phyloP scores from a whole-genome alignment of 2,329 filamentous ascomycete genomes.

The Alternaria solani region DNA sequence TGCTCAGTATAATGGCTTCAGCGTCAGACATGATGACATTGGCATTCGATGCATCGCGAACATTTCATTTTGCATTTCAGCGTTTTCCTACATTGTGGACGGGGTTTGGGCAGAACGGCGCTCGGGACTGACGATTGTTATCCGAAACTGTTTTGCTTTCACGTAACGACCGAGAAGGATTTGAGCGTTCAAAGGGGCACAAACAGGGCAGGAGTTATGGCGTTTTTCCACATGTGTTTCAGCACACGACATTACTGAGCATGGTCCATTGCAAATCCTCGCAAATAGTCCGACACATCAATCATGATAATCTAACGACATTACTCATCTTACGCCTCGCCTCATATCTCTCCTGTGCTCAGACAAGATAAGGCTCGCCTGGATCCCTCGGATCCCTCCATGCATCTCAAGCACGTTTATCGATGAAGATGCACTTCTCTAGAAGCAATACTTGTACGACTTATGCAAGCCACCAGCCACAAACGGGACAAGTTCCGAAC shows the following conservation, averaged over 20 bases:
- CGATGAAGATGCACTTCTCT: constrained; percentile 11
- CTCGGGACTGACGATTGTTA: neutral
- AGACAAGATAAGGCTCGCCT: neutral
- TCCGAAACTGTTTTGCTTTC: constrained; percentile 2
- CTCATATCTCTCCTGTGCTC: neutral
- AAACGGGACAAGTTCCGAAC: constrained; percentile 14
- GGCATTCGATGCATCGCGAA: neutral
- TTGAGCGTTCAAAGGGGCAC: constrained; percentile 12
- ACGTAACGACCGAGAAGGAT: constrained; percentile 9
- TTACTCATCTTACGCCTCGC: neutral
- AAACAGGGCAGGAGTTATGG: constrained; percentile 15
- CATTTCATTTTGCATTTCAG: neutral
- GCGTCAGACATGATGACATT: neutral
- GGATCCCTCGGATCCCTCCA: neutral
- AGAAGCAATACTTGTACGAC: constrained; percentile 10
- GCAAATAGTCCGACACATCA: constrained; percentile 1
- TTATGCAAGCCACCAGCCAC: constrained; percentile 16
- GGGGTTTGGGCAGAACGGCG: neutral
- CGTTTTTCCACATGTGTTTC: constrained; percentile 5
- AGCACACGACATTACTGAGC: constrained; percentile 7
- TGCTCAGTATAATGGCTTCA: constrained; percentile 14
- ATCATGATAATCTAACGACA: constrained; percentile 4
- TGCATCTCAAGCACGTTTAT: neutral
- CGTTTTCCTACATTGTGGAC: neutral
- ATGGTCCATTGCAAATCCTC: constrained; percentile 1